A percentile compares a stretch with the other conserved stretches of the same genome.
phyloP scores from a whole-genome alignment of 2,329 filamentous ascomycete species.

The Exserohilum rostratum region DNA sequence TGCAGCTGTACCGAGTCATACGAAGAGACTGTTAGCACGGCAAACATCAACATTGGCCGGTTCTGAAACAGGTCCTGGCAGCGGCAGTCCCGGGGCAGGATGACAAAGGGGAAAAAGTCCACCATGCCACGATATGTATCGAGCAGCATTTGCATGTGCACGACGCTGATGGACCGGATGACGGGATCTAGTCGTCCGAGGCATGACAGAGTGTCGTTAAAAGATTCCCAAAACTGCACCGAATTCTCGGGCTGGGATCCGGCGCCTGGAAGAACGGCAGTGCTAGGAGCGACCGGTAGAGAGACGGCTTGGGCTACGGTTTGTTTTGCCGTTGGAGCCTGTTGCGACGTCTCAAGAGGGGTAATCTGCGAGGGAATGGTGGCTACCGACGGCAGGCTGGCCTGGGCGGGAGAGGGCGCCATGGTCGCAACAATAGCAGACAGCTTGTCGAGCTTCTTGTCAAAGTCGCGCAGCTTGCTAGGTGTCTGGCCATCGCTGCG shows the following conservation, averaged over 20 bases:
- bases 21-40: slow-evolving; percentile 42
- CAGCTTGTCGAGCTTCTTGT: slow-evolving; percentile 43
- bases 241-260: slow-evolving; percentile 34
- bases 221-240: slow-evolving; percentile 41
- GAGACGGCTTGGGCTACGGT: slow-evolving; percentile 20
- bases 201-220: slow-evolving; percentile 40
- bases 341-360: slow-evolving; percentile 27
- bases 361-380: slow-evolving; percentile 29
- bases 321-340: slow-evolving; percentile 19
- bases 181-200: slow-evolving; percentile 42
- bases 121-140: slow-evolving; percentile 41
- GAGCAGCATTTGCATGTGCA: slow-evolving; percentile 44
- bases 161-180: slow-evolving; percentile 42
- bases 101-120: slow-evolving; percentile 45
- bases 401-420: slow-evolving; percentile 28
- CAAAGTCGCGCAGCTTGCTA: slow-evolving; percentile 41
- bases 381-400: slow-evolving; percentile 32
- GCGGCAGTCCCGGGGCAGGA: slow-evolving; percentile 35
- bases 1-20: slow-evolving; percentile 41
- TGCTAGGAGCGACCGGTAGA: slow-evolving; percentile 20
- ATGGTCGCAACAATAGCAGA: slow-evolving; percentile 42
- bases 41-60: slow-evolving; percentile 44
- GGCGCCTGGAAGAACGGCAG: slow-evolving; percentile 33
- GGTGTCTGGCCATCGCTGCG: slow-evolving; percentile 35
- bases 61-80: slow-evolving; percentile 38